Conservation (phyloP, 2,329 filamentous ascomycete species). For the Calonectria hongkongensis region DNA sequence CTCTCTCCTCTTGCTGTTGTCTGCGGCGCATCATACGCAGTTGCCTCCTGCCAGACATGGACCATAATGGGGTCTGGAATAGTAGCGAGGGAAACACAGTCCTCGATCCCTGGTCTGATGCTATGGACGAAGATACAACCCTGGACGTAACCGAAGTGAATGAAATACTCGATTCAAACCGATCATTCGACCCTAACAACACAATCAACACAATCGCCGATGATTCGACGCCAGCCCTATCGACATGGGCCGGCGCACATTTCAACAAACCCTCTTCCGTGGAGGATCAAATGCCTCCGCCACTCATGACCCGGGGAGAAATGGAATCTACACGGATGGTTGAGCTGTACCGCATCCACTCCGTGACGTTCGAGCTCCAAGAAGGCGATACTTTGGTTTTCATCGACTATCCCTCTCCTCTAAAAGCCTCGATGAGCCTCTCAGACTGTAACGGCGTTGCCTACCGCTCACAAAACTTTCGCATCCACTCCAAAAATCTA, state of each 20-base stretch:
- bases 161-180: neutral
- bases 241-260: slow-evolving; percentile 40
- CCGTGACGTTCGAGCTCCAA: slow-evolving; percentile 52
- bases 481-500: slow-evolving; percentile 68
- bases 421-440: slow-evolving; percentile 40
- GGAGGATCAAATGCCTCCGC: neutral
- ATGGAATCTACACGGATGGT: slow-evolving; percentile 50
- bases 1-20: neutral
- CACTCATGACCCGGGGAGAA: slow-evolving; percentile 41
- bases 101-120: slow-evolving; percentile 19
- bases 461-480: slow-evolving; percentile 61
- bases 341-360: slow-evolving; percentile 55
- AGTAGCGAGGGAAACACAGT: neutral
- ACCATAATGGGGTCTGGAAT: slow-evolving; percentile 30
- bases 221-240: slow-evolving; percentile 21
- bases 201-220: neutral
- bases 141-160: neutral
- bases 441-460: slow-evolving; percentile 61
- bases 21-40: neutral
- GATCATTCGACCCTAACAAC: neutral
- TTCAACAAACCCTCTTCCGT: slow-evolving; percentile 47
- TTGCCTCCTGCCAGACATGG: slow-evolving; percentile 23
- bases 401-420: slow-evolving; percentile 61
- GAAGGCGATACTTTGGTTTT: slow-evolving; percentile 67
- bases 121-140: neutral